A percentile compares a stretch with the other conserved stretches of the same genome.
These are phyloP conservation scores for Wickerhamomyces chambardii DNA, from an alignment of 805 yeast genomes.

Conservation along the genomic window DNA sequence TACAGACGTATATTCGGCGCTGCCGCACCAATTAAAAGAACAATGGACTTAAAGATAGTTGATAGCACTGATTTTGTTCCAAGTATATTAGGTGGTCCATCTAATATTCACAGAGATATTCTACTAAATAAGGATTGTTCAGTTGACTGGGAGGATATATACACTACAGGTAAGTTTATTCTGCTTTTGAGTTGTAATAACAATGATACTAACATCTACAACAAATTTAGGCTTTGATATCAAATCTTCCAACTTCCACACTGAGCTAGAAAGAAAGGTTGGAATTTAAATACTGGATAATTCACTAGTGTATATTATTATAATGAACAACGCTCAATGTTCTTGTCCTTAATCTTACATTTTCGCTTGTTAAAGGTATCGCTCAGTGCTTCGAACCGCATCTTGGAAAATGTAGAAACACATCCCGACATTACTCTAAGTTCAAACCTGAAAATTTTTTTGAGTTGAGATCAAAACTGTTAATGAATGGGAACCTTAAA, in stretches of 20 bases:
- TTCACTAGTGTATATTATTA: no score
- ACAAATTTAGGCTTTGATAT: slow-evolving; percentile 27
- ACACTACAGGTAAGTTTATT: slow-evolving; percentile 38
- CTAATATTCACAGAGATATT: slow-evolving; percentile 65
- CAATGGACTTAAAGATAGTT: slow-evolving; percentile 79
- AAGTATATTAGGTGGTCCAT: slow-evolving; percentile 44
- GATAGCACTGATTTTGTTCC: slow-evolving; percentile 67
- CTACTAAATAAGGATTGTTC: slow-evolving; percentile 66
- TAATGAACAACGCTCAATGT: no score
- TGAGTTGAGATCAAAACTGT: no score
- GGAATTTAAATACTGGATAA: slow-evolving; percentile 12
- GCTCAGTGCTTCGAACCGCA: no score
- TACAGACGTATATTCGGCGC: slow-evolving; percentile 83
- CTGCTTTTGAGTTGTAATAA: no score
- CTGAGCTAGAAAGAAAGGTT: slow-evolving; percentile 61
- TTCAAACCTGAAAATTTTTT: no score
- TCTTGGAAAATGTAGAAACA: no score
- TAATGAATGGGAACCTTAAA: no score
- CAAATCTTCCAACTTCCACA: slow-evolving; percentile 48
- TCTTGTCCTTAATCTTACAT: no score
- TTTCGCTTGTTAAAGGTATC: no score
- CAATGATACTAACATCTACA: no score
- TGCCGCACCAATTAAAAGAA: slow-evolving; percentile 87
- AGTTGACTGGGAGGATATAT: slow-evolving; percentile 93
- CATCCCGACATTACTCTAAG: no score